Evolutionary conservation across 2,329 filamentous ascomycete species (phyloP), one percentile per base, ranked within the genome.

Genomic region (Pseudogymnoascus sp.): DNA sequence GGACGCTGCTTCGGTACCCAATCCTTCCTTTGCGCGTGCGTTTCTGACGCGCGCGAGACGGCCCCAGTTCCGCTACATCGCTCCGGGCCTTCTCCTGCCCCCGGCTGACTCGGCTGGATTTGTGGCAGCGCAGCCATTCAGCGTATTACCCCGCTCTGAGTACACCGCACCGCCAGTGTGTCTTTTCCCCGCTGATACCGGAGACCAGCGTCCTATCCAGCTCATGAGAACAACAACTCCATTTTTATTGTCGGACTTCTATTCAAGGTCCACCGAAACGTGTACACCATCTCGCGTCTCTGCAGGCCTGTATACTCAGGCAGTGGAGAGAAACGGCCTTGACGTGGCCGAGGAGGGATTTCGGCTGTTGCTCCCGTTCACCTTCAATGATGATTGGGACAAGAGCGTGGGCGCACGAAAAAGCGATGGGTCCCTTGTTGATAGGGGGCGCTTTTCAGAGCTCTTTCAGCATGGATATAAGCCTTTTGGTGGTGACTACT

Each of bases 401-500:
- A 37, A n/a, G 36, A 37, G 36, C 36, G 36, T 37, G 13, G 36
- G 13, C 36, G 36, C 36, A 37, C 36, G 36, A 37, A 37, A n/a
- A 37, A 37, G 36, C 36, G 36, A 37, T 37, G 11, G 36, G 36
- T 14, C 13, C 13, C 61, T 69, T 63, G 45, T 72, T 45, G 61
- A 60, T 16, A 48, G n/a, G 25, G 67, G 62, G 1, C 63, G 28
- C 1, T 68, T 69, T 45, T 63, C 68, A 31, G 70, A 71, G 6
- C 68, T 75, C 45, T 76, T 75, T 61, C 70, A 75, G 61, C 72
- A 76, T 69, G 72, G 73, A 60, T 72, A 65, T 45, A 74, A 75
- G 65, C 71, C 71, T 45, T 74, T 74, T 43, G 72, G 73, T 7
- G 72, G 73, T n/a, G 65, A 73, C 25, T 71, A 65, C 21, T 69